These are phyloP conservation scores for Calonectria leucothoes DNA, from an alignment of 2,329 filamentous ascomycete species.

Conservation along the genomic window DNA sequence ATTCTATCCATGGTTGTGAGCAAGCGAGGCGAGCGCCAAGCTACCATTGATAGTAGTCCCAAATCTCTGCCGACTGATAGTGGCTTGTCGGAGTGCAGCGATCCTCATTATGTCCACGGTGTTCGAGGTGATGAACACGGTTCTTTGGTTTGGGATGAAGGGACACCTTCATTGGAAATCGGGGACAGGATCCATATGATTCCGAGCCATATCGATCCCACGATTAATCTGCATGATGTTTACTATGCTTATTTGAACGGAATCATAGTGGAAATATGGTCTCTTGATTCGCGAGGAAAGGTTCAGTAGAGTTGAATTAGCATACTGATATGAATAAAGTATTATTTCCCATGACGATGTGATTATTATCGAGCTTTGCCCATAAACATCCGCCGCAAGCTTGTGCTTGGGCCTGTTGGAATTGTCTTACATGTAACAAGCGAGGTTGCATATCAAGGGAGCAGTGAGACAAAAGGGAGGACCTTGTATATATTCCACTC, in stretches of 20 bases:
- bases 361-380: too few species aligned
- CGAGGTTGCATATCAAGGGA: too few species aligned
- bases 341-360: too few species aligned
- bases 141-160: slow-evolving; percentile 25
- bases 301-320: too few species aligned
- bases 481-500: too few species aligned
- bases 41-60: slow-evolving; percentile 30
- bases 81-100: slow-evolving; percentile 30
- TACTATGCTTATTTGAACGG: slow-evolving; percentile 32
- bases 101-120: slow-evolving; percentile 14
- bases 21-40: slow-evolving; percentile 31
- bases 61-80: slow-evolving; percentile 35
- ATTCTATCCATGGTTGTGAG: slow-evolving; percentile 25
- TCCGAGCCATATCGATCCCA: slow-evolving; percentile 35
- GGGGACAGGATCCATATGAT: slow-evolving; percentile 33
- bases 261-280: slow-evolving; percentile 27
- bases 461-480: too few species aligned
- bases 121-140: slow-evolving; percentile 33
- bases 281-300: slow-evolving; percentile 31
- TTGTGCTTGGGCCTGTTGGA: too few species aligned
- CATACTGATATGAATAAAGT: too few species aligned
- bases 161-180: slow-evolving; percentile 4
- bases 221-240: slow-evolving; percentile 33
- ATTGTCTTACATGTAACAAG: too few species aligned
- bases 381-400: too few species aligned